Evolutionary conservation across 805 yeast genomes (phyloP).

Genomic region (Yamadazyma akitaensis): DNA sequence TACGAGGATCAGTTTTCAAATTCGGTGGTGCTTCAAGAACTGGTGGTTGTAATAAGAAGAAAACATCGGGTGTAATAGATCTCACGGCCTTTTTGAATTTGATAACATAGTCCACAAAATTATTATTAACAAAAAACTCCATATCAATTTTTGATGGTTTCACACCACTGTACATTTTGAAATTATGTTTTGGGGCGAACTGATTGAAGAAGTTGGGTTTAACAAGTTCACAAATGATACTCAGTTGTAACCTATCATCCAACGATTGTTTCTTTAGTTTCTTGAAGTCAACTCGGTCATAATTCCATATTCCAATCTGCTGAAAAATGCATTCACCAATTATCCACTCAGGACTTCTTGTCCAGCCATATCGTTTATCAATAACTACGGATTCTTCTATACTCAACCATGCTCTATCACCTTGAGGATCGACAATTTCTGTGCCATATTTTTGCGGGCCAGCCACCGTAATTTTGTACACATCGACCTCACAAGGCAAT

Average conservation of each 20-base stretch:
- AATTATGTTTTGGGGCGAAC: conserved; percentile 32
- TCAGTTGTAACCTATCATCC: conserved; percentile 23
- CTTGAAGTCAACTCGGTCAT: conserved; percentile 22
- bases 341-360: conserved; percentile 60
- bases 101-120: conserved; percentile 61
- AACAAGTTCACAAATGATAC: conserved; percentile 19
- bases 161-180: conserved; percentile 18
- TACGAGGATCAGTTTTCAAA: conserved; percentile 44
- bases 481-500: conserved; percentile 59
- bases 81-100: conserved; percentile 50
- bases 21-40: conserved; percentile 75
- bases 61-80: conserved; percentile 38
- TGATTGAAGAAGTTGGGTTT: conserved; percentile 32
- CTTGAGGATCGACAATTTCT: conserved; percentile 59
- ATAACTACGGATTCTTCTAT: conserved; percentile 36
- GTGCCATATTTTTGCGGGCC: conserved; percentile 73
- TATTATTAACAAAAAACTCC: conserved; percentile 57
- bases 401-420: conserved; percentile 66
- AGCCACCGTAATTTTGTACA: conserved; percentile 63
- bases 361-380: conserved; percentile 71
- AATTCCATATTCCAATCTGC: conserved; percentile 74
- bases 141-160: conserved; percentile 36
- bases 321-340: conserved; percentile 80
- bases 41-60: conserved; percentile 76
- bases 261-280: conserved; percentile 21